Percentiles rank a stretch among this genome's conserved stretches.
Evolutionary conservation across 2,329 filamentous ascomycete genomes (phyloP).

Genomic region (Magnaporthiopsis poae): DNA sequence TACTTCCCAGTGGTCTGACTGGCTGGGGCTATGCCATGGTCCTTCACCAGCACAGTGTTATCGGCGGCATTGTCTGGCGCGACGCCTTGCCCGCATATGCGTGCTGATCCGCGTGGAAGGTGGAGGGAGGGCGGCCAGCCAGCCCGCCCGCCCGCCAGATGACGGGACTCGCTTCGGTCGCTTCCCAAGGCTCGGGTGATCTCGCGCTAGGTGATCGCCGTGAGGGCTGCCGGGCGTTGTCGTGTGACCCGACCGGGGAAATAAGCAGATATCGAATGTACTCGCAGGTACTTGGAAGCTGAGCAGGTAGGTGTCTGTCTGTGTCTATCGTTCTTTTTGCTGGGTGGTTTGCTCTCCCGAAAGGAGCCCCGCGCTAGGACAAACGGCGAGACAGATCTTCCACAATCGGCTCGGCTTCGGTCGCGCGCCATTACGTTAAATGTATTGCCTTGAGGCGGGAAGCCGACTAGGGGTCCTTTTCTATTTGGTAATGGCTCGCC

Average conservation of each 20-base stretch:
- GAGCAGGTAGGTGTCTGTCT: too few relatives aligned
- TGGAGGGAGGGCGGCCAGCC: too few relatives aligned
- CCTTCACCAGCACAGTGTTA: background rate
- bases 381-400: background rate
- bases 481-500: conserved; percentile 5
- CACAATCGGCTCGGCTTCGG: background rate
- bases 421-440: conserved; percentile 3
- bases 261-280: too few relatives aligned
- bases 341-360: background rate
- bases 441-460: background rate
- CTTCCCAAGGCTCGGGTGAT: background rate
- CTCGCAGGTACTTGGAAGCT: too few relatives aligned
- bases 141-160: too few relatives aligned
- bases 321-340: background rate
- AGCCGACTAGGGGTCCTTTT: conserved; percentile 1
- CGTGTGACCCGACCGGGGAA: too few relatives aligned
- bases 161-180: background rate
- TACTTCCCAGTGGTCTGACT: background rate
- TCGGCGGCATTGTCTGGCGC: background rate
- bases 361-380: background rate
- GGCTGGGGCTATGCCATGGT: background rate
- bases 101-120: background rate
- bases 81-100: background rate
- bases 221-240: background rate
- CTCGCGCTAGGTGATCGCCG: background rate